Percentiles rank a stretch among this genome's conserved stretches.
These are phyloP conservation scores for Oryza nivara DNA, from an alignment of 176 grass and related monocot genomes.

Conservation along the genomic window DNA sequence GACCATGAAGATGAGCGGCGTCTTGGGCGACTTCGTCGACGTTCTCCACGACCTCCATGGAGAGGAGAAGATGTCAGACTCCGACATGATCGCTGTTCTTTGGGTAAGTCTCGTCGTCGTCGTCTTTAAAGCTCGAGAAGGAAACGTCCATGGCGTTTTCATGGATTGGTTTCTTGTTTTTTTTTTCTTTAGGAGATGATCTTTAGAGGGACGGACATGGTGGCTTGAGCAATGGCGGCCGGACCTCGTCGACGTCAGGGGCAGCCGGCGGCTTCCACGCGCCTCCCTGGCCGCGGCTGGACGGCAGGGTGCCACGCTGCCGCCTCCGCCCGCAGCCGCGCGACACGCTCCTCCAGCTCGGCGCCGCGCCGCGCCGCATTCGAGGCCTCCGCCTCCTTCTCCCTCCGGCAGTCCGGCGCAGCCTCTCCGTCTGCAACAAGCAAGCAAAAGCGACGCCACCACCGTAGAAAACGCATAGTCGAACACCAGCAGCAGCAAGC, in stretches of 20 bases:
- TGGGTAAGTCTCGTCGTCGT: constrained; percentile 50
- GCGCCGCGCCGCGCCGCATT: constrained; percentile 43
- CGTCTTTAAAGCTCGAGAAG: neutral
- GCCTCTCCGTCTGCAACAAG: constrained; percentile 54
- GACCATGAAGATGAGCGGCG: neutral
- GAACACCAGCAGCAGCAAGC: neutral
- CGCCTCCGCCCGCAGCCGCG: constrained; percentile 55
- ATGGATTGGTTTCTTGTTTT: neutral
- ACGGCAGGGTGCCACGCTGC: constrained; percentile 50
- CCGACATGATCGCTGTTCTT: constrained; percentile 79
- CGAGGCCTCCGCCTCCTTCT: constrained; percentile 63
- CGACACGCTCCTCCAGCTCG: constrained; percentile 66
- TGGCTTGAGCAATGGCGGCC: constrained; percentile 32
- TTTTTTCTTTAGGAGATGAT: constrained; percentile 69
- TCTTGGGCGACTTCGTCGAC: constrained; percentile 58
- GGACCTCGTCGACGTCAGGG: no score
- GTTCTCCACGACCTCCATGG: constrained; percentile 60
- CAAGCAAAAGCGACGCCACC: neutral
- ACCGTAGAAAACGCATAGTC: neutral
- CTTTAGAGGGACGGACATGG: constrained; percentile 76
- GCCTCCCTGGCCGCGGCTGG: no score
- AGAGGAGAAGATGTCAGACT: constrained; percentile 75
- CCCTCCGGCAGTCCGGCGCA: constrained; percentile 41
- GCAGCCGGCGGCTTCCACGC: no score
- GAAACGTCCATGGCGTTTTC: neutral